Conservation (phyloP, 2,329 filamentous ascomycete species). For the Fonsecaea pugnacius region DNA sequence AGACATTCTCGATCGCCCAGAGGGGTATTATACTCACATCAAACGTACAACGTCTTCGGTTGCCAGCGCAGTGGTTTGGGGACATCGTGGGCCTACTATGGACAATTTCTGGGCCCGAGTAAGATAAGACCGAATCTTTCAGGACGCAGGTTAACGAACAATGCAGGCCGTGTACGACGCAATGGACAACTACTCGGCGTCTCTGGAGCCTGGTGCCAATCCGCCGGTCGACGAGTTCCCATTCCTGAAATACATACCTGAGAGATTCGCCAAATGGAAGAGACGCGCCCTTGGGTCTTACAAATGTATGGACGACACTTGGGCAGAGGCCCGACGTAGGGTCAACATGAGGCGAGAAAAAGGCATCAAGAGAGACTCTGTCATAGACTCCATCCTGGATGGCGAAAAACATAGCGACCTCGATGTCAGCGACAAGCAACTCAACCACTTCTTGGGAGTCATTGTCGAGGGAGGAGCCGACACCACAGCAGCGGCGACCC, state of each 20-base stretch:
- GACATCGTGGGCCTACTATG: conserved; percentile 24
- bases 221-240: conserved; percentile 35
- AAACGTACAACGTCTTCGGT: conserved; percentile 33
- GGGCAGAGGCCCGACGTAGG: conserved; percentile 15
- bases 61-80: conserved; percentile 31
- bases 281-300: conserved; percentile 17
- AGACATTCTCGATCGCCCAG: conserved; percentile 24
- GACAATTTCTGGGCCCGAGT: conserved; percentile 23
- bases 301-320: conserved; percentile 28
- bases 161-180: conserved; percentile 31
- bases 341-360: conserved; percentile 15
- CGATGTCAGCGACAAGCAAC: conserved; percentile 15
- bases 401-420: conserved; percentile 22
- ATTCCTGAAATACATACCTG: conserved; percentile 29
- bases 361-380: conserved; percentile 17
- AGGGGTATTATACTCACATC: conserved; percentile 29
- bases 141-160: background rate
- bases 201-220: conserved; percentile 31
- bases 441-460: conserved; percentile 25
- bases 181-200: conserved; percentile 25
- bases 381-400: conserved; percentile 25
- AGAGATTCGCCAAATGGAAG: conserved; percentile 26
- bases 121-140: conserved; percentile 30
- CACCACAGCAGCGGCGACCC: conserved; percentile 21
- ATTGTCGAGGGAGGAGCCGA: conserved; percentile 26